These are phyloP conservation scores for Yamadazyma nakazawae DNA, from an alignment of 805 yeast genomes.

Conservation along the genomic window DNA sequence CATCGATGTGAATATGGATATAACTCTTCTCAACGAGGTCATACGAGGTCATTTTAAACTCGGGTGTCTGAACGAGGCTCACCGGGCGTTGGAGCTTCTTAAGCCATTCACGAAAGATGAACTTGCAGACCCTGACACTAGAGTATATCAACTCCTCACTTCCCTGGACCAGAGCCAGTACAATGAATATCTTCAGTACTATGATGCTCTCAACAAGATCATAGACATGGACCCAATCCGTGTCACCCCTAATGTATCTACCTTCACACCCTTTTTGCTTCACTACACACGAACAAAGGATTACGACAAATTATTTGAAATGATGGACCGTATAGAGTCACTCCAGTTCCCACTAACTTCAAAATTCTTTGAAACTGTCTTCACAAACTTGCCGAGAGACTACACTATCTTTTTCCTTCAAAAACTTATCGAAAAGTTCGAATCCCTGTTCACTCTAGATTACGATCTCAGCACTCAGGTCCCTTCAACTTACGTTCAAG, in stretches of 20 bases:
- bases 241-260: conserved; percentile 16
- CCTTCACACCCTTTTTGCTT: conserved; percentile 18
- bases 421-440: conserved; percentile 14
- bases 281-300: conserved; percentile 8
- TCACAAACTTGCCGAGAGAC: conserved; percentile 9
- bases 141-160: conserved; percentile 5
- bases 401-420: conserved; percentile 13
- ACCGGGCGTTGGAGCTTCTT: not conserved
- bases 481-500: conserved; percentile 3
- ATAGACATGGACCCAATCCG: conserved; percentile 1
- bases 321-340: conserved; percentile 12
- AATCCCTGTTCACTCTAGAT: conserved; percentile 13
- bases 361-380: conserved; percentile 22
- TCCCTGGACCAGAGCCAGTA: conserved; percentile 2
- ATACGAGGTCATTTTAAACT: conserved; percentile 9
- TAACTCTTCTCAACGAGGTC: conserved; percentile 8
- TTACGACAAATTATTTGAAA: conserved; percentile 2
- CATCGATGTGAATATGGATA: conserved; percentile 9
- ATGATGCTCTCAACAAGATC: conserved; percentile 6
- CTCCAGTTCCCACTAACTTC: conserved; percentile 32
- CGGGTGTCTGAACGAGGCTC: not conserved
- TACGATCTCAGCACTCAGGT: conserved; percentile 8
- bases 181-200: conserved; percentile 6
- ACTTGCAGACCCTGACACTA: not conserved
- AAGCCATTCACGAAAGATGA: not conserved